These are phyloP conservation scores for Chlorophyllum brunneum DNA, from an alignment of 768 basidiomycete species.

Conservation along the genomic window DNA sequence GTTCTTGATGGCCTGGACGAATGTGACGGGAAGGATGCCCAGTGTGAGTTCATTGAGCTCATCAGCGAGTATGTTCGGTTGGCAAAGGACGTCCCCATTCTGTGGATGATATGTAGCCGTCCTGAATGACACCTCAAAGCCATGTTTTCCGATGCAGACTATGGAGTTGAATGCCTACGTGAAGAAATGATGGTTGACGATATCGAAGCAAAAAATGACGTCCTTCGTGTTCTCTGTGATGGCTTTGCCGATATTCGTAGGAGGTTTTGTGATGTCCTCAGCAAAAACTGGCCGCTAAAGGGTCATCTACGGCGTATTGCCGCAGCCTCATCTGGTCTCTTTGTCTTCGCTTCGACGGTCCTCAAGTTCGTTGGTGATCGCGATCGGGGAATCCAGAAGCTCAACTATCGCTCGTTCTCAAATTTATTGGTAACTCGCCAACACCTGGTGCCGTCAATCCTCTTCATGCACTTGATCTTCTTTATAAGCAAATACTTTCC, in stretches of 20 bases:
- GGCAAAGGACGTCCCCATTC: not conserved
- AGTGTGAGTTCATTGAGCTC: constrained; percentile 1
- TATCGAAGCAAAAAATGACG: not conserved
- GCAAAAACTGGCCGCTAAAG: not conserved
- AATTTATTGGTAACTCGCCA: not conserved
- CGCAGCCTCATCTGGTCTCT: not conserved
- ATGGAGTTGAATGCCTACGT: not conserved
- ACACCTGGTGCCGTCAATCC: not conserved
- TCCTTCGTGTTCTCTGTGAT: not conserved
- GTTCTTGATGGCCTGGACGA: constrained; percentile 6
- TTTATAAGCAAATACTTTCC: not conserved
- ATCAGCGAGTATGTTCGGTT: not conserved
- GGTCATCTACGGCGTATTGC: not conserved
- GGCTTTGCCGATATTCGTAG: not conserved
- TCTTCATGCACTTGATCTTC: not conserved
- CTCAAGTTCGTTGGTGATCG: not conserved
- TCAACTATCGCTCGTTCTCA: not conserved
- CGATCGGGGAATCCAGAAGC: not conserved
- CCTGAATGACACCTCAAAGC: constrained; percentile 1
- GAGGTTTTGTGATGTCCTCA: not conserved
- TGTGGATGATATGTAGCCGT: not conserved
- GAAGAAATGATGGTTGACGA: not conserved
- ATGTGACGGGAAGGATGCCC: not conserved
- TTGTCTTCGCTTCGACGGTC: not conserved
- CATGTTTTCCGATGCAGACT: not conserved